phyloP scores from a whole-genome alignment of 2,329 filamentous ascomycete genomes.

The Penicillium sp. region DNA sequence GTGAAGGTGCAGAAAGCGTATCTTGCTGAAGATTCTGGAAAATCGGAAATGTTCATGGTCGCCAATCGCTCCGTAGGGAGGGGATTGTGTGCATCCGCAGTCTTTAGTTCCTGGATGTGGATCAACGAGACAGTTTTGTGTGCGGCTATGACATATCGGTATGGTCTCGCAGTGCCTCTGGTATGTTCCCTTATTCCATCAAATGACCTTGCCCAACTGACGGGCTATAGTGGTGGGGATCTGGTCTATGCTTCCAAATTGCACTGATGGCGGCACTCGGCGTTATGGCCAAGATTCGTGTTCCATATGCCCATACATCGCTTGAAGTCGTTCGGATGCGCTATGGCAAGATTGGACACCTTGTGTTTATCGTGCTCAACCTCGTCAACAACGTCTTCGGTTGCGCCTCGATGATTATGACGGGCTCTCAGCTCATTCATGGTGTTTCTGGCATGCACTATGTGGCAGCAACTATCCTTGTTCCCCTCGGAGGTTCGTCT shows the following conservation, averaged over 20 bases:
- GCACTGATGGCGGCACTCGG: conserved; percentile 52
- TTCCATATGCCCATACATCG: conserved; percentile 53
- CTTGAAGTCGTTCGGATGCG: conserved; percentile 52
- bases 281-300: conserved; percentile 51
- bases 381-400: conserved; percentile 48
- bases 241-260: conserved; percentile 50
- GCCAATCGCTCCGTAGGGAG: conserved; percentile 40
- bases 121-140: conserved; percentile 41
- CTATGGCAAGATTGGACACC: conserved; percentile 47
- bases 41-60: conserved; percentile 47
- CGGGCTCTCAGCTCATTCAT: conserved; percentile 47
- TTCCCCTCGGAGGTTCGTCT: conserved; percentile 47
- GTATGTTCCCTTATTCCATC: conserved; percentile 16
- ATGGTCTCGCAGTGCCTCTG: conserved; percentile 38
- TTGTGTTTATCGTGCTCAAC: conserved; percentile 45
- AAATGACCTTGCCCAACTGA: background rate
- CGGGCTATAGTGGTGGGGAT: conserved; percentile 37
- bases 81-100: conserved; percentile 40
- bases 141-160: conserved; percentile 36
- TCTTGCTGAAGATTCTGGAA: conserved; percentile 35
- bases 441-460: conserved; percentile 52
- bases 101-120: conserved; percentile 44
- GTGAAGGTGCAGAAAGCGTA: conserved; percentile 46
- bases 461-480: conserved; percentile 48
- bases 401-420: conserved; percentile 49